These are phyloP conservation scores for Kodamaea arcana DNA, from an alignment of 1,139 yeast genomes.

Conservation along the genomic window DNA sequence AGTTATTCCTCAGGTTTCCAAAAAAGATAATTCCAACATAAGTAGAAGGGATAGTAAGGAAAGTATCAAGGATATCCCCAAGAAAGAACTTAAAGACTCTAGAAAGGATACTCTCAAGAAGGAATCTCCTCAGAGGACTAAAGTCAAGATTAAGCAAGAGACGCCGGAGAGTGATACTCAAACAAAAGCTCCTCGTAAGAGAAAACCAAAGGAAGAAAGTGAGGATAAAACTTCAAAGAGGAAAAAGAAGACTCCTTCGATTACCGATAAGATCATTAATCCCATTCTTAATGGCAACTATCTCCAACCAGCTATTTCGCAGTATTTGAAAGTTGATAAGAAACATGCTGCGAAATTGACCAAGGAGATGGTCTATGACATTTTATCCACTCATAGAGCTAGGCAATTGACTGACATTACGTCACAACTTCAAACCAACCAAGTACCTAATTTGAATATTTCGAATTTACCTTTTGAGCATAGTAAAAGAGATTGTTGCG, in stretches of 20 bases:
- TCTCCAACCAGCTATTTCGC: constrained; percentile 10
- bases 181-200: background rate
- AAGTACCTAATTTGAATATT: constrained; percentile 17
- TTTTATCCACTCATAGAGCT: constrained; percentile 14
- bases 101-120: constrained; percentile 1
- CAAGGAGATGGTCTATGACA: constrained; percentile 8
- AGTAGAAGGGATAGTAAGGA: too few relatives aligned
- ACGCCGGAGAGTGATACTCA: background rate
- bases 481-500: constrained; percentile 44
- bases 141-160: background rate
- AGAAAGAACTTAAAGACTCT: background rate
- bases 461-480: constrained; percentile 23
- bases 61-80: too few relatives aligned
- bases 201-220: background rate
- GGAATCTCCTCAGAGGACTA: background rate
- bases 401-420: constrained; percentile 24
- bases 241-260: constrained; percentile 2
- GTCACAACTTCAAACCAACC: constrained; percentile 18
- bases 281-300: constrained; percentile 18
- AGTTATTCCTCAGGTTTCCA: background rate
- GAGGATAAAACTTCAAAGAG: constrained; percentile 1
- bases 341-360: constrained; percentile 12
- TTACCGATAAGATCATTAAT: constrained; percentile 5
- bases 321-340: constrained; percentile 11
- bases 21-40: too few relatives aligned